Evolutionary conservation across 345 rosid genomes (phyloP).

Genomic region (Eucalyptus viminalis): DNA sequence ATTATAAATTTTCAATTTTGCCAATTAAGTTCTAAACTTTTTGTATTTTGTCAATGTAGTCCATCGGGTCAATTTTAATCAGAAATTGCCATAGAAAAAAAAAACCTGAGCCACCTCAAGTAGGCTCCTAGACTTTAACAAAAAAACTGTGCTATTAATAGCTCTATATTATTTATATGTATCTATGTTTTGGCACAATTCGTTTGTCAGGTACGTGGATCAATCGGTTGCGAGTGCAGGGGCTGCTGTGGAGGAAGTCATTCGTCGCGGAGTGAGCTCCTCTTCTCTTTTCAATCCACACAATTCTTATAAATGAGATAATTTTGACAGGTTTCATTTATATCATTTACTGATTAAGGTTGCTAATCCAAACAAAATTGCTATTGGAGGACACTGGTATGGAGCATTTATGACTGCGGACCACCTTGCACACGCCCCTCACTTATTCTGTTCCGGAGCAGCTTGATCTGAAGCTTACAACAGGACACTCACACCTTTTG

Average conservation of each 20-base stretch:
- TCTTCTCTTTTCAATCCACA: background rate
- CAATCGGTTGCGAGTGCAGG: slow-evolving; percentile 90
- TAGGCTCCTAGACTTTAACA: background rate
- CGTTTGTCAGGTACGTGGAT: slow-evolving; percentile 59
- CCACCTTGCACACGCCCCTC: slow-evolving; percentile 93
- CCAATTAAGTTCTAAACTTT: accelerated
- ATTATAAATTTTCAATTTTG: too few relatives aligned
- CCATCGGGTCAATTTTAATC: too few relatives aligned
- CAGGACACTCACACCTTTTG: slow-evolving; percentile 94
- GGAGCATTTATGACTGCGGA: slow-evolving; percentile 99
- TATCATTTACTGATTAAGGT: slow-evolving; percentile 24
- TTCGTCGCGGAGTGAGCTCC: slow-evolving; percentile 66
- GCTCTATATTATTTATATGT: background rate
- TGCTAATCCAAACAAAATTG: slow-evolving; percentile 79
- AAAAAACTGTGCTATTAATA: background rate
- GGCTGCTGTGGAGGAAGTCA: slow-evolving; percentile 97
- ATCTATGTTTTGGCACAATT: background rate
- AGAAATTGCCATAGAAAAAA: background rate
- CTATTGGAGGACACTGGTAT: slow-evolving; percentile 93
- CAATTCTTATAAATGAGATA: background rate
- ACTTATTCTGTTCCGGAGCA: slow-evolving; percentile 82
- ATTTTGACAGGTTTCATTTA: background rate
- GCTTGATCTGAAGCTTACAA: slow-evolving; percentile 99
- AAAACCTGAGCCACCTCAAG: background rate
- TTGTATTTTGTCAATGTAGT: background rate